Base-by-base conservation (phyloP, 805 yeast genomes). In the Kazachstania martiniae region DNA sequence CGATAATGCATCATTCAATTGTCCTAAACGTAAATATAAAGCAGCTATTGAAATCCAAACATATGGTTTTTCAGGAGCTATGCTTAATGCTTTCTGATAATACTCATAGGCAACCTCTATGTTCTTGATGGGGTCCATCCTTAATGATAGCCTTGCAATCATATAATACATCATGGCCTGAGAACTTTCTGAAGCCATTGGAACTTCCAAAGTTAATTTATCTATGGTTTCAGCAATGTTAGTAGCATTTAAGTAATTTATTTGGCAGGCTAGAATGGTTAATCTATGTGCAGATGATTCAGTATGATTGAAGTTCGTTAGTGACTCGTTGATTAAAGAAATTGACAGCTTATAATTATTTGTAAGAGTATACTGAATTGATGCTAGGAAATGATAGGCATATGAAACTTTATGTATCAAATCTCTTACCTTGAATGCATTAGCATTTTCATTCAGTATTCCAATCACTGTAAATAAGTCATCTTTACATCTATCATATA, bases 21-120 rank as follows among this genome's bases (percentile, higher is more conserved):
- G 84, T 28, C 70, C 70, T 41, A 74, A 56, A 39, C 66, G 66
- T 35, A 77, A 51, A 44, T 76, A 76, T 30, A 77, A 57, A 9
- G 71, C 64, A 3, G 82, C 86, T 18, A 76, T 73, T 0, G 77
- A 73, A 21, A 77, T 54, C 86, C 84, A 77, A 3, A 78, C 69
- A 31, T 73, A 57, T n/a, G 81, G 73, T 12, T 42, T 38, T 2
- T 36, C 35, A 5, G 43, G 39, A 8, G 39, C 34, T 15, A 36
- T 22, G 15, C 31, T 32, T 26, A 50, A 22, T 3, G 53, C 45
- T 13, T 26, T 22, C 28, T 46, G 51, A 18, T 41, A 44, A 24
- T 34, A 44, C 9, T 44, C 38, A 22, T 37, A 49, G 4, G 50
- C 47, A n/a, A 28, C 17, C 9, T 35, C 27, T n/a, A 38, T 36